Base-by-base conservation (phyloP, 768 basidiomycete species). In the Lentinula raphanica region DNA sequence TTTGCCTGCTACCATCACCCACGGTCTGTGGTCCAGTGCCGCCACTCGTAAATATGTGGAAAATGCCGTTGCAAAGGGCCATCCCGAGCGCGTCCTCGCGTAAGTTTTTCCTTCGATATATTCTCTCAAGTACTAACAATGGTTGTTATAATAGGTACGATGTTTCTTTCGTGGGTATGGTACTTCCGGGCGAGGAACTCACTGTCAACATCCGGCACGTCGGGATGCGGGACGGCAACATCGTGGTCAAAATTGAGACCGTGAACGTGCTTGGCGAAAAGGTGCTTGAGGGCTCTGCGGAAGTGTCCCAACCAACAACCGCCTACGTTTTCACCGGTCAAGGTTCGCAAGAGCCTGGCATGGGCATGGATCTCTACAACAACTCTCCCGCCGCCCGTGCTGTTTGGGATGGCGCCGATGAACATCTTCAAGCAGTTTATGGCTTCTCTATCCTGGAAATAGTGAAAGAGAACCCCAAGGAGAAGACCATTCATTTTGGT, bases 371-470 rank as follows among this genome's bases (percentile, higher is more conserved):
- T 63, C 83, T 99, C 2, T 99, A 98, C 81, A 89, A 85, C 69
- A 83, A 72, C 62, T 98, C 94, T 4, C 89, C 94, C 44, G 94
- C 95, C 19, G 97, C 97, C 56, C 90, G 91, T 61, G 89, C 93
- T 40, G 95, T 98, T 54, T 99, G 97, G 97, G 96, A 98, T 59
- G 87, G 87, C 49, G 96, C 96, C 53, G 95, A 99, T 67, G 83
- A 86, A 44, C 96, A 99, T 70, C 79, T 99, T 51, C 87, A 90
- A 48, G 88, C 92, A 27, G 93, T 95, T 4, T 98, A 99, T 66
- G 97, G 97, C 45, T 99, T 99, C 79, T 98, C 96, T 4, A 98
- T 99, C 69, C 79, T 98, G 66, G 95, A 99, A 70, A 97, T 99
- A 64, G 96, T 99, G 73, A 96, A 95, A 76, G 90, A 95, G 71